phyloP scores from a whole-genome alignment of 2,329 filamentous ascomycete genomes.

The Malbranchea zuffiana region DNA sequence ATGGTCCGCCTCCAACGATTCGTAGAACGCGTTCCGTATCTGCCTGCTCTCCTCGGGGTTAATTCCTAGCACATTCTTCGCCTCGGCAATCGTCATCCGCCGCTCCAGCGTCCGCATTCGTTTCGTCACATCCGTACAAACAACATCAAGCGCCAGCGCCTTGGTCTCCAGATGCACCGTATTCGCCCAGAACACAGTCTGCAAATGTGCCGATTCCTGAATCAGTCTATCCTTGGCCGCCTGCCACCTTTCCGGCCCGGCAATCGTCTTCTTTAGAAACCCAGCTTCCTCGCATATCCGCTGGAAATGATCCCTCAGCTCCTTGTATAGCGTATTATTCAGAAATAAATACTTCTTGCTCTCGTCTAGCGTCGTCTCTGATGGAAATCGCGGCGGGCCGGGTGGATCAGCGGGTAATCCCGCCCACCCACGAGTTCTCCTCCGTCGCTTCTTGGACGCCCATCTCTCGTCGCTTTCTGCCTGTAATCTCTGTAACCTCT shows the following conservation, averaged over 20 bases:
- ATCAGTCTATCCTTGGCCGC: conserved; percentile 57
- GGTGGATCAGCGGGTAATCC: conserved; percentile 57
- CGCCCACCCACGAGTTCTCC: conserved; percentile 57
- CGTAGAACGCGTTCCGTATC: conserved; percentile 55
- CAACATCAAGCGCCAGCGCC: conserved; percentile 61
- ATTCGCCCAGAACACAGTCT: conserved; percentile 49
- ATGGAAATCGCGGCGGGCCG: conserved; percentile 63
- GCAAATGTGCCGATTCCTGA: conserved; percentile 52
- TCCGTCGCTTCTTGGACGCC: conserved; percentile 54
- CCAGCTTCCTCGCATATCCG: conserved; percentile 56
- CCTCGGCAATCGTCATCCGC: conserved; percentile 61
- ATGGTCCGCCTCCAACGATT: conserved; percentile 52
- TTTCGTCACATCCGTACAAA: conserved; percentile 74
- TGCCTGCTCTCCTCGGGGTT: conserved; percentile 58
- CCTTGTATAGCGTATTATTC: conserved; percentile 51
- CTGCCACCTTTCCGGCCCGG: conserved; percentile 64
- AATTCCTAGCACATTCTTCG: conserved; percentile 59
- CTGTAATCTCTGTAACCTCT: conserved; percentile 45
- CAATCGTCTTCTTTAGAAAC: conserved; percentile 65
- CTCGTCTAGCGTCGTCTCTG: conserved; percentile 71
- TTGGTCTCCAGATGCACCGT: conserved; percentile 51
- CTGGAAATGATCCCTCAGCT: conserved; percentile 56
- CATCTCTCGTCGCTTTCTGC: conserved; percentile 52
- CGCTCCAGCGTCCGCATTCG: conserved; percentile 55
- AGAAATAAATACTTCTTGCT: conserved; percentile 59